These are phyloP conservation scores for Trichoderma polysporum DNA, from an alignment of 2,329 filamentous ascomycete species.

Conservation along the genomic window DNA sequence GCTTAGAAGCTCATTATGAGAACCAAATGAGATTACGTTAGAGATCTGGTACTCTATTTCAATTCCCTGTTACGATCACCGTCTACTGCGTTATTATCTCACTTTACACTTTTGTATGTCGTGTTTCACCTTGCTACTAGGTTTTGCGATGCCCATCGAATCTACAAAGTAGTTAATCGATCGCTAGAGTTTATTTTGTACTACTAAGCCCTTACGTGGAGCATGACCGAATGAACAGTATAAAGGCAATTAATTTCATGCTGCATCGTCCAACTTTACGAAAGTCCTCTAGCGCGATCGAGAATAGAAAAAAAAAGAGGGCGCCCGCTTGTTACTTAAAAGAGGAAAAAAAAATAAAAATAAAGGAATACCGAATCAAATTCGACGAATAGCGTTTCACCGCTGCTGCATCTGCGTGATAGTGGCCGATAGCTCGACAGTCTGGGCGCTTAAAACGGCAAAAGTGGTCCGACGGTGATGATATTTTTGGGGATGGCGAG, in stretches of 20 bases:
- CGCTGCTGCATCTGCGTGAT: conserved; percentile 10
- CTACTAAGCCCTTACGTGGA: not conserved
- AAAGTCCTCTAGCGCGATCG: conserved; percentile 6
- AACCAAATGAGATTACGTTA: too few species aligned
- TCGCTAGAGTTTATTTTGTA: not conserved
- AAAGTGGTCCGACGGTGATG: conserved; percentile 7
- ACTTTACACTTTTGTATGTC: too few species aligned
- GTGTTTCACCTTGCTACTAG: too few species aligned
- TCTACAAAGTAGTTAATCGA: not conserved
- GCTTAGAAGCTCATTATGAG: too few species aligned
- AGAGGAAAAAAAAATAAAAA: not conserved
- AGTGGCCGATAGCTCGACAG: not conserved
- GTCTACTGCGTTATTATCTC: too few species aligned
- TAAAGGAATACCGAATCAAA: not conserved
- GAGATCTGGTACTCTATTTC: too few species aligned
- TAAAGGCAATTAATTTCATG: not conserved
- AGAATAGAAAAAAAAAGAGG: not conserved
- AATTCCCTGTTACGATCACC: too few species aligned
- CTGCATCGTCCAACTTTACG: not conserved
- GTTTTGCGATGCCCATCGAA: too few species aligned
- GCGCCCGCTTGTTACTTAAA: not conserved
- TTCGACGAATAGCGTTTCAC: conserved; percentile 11
- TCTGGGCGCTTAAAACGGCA: conserved; percentile 14
- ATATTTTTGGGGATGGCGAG: not conserved
- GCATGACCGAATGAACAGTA: not conserved